Base-by-base conservation (phyloP, 192 early-diverging fungal genomes). In the Backusella australiensis region DNA sequence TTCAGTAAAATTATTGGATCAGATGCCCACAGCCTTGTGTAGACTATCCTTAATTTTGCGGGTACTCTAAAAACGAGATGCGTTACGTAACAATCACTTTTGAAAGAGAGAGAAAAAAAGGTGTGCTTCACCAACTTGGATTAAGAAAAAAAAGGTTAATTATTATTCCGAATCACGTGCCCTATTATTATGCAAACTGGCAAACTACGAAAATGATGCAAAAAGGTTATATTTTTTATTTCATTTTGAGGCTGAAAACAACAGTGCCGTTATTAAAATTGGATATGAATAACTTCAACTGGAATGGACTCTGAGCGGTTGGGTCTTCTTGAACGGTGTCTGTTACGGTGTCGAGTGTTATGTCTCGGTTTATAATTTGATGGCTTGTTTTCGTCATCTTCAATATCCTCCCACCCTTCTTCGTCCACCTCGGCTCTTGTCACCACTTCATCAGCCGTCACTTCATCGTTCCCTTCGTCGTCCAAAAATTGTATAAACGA, bases 401-500 rank as follows among this genome's bases (percentile, higher is more conserved):
- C 71, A 52, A 34, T 34, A 6, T 53, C 15, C 19, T 49, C 29
- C 42, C 23, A 68, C 6, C 42, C 70, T 17, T 49, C 32, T 34
- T 42, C 39, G 15, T 72, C 41, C 6, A 42, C 42, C 3, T 44
- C 70, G 1, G 39, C 70, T 5, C 34, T 23, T 72, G 34, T 74
- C 12, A 23, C 36, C 4, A 12, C 72, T 35, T 56, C 23, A 39
- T 74, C 72, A 41, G 53, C 19, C 19, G 36, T 34, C 12, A 17
- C 39, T 0, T 32, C 23, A 32, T 59, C 39, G 14, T 59, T 39
- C 7, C 34, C 26, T 2, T 38, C 11, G 4, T 75, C 74, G 17
- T 75, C 74, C 65, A 75, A 67, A 9, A 67, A 39, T 19, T 67
- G 23, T 46, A 75, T 75, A 34, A 67, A 56, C 4, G 74, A 67